Base-by-base conservation (phyloP, 2,329 filamentous ascomycete genomes). In the Plectosphaerella sp. region DNA sequence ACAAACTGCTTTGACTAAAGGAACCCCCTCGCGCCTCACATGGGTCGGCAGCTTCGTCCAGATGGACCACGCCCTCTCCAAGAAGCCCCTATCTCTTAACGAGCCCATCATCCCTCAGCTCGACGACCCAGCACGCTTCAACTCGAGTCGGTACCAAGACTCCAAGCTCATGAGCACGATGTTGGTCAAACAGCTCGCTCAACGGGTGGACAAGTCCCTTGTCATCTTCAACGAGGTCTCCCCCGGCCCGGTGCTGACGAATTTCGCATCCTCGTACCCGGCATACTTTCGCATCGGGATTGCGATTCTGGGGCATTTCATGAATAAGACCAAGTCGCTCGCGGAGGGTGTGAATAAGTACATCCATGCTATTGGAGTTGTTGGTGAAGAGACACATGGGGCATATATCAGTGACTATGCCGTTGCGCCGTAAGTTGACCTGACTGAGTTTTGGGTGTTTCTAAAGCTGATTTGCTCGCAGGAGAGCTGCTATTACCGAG, bases 11-110 rank as follows among this genome's bases (percentile, higher is more conserved):
- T 2, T 18, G 3, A 12, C 37, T 3, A 49, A 46, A 0, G 53
- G 53, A 0, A 41, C 24, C 0, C 55, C 52, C 0, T 53, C 56
- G 1, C 55, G 59, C 0, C 46, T 63, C 1, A 58, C 58, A 1
- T 60, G 55, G 52, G 59, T 57, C 0, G 57, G 58, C 4, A 63
- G 61, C 7, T 52, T 59, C 1, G 43, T 51, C 35, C 50, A 60
- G 39, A 49, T 20, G 14, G 12, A 35, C 8, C 53, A 55, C 9
- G 54, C 53, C 1, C 28, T 59, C 1, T 45, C 50, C 0, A 41
- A 24, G 5, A 56, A 51, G n/a, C 43, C 24, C 0, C 37, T 39
- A 2, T 39, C 37, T 5, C 14, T 7, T 3, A 12, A 39, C 37
- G 15, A 39, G 14, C 47, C 51, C 3, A 48, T 57, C 0, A 47